Base-by-base conservation (phyloP, 2,329 filamentous ascomycete genomes). In the Phialocephala subalpina region DNA sequence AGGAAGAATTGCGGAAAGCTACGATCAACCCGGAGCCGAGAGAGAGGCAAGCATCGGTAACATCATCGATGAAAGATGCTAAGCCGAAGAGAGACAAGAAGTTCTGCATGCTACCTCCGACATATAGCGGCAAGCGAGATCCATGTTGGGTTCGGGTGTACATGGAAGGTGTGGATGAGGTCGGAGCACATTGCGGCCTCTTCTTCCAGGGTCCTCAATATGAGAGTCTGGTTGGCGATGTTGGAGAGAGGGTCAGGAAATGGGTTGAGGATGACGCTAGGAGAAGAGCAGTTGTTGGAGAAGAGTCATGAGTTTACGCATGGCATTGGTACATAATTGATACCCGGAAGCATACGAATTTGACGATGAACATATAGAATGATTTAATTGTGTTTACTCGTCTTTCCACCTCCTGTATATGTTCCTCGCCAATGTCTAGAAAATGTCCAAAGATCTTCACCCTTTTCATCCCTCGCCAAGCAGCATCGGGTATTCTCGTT, bases 81-180 rank as follows among this genome's bases (percentile, higher is more conserved):
- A 78, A 74, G 73, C 73, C 62, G 67, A 77, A 73, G 63, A 73
- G 73, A 58, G 73, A 76, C 36, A 81, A 79, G 70, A 95, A 92
- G 74, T 97, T 97, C 77, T 96, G 93, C 79, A 88, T 89, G 72
- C 79, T 95, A 2, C 93, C 91, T 0, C 78, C 82, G 22, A 82
- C 82, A 64, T 80, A 77, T 53, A 76, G 82, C 60, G 88, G 87
- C 7, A 80, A 82, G 66, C 80, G 83, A 52, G 93, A 97, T 76
- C 80, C 85, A 4, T 87, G 89, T 18, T 97, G 94, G 94, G 81
- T 94, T 0, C 84, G 90, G 53, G 86, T 97, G 2, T 90, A 89
- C 73, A 96, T 97, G 92, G 86, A 90, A 65, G 89, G 88, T 60
- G 88, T 96, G 67, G 94, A 97, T 75, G 92, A 97, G 78, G 91